These are phyloP conservation scores for Lachancea meyersii DNA, from an alignment of 805 yeast species.

Conservation along the genomic window DNA sequence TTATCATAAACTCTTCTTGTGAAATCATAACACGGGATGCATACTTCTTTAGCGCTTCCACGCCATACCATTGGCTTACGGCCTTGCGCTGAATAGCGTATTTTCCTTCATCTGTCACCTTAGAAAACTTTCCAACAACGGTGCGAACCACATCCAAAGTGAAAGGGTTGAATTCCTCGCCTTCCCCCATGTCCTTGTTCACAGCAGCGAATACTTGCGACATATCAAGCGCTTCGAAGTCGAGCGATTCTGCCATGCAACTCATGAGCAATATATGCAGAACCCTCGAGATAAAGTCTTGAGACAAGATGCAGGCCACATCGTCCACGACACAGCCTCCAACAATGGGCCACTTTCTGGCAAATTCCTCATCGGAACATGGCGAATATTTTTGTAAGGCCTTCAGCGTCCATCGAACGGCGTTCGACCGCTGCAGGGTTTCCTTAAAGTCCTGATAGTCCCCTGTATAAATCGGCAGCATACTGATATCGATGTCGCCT, in stretches of 20 bases:
- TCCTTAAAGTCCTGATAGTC: conserved; percentile 10
- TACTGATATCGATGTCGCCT: conserved; percentile 31
- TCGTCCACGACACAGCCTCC: conserved; percentile 55
- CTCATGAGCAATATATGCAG: conserved; percentile 36
- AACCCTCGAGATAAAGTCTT: conserved; percentile 31
- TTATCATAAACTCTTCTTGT: conserved; percentile 51
- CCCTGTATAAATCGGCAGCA: conserved; percentile 37
- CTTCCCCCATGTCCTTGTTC: conserved; percentile 28
- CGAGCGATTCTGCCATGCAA: conserved; percentile 33
- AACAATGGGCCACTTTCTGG: conserved; percentile 41
- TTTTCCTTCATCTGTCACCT: conserved; percentile 16
- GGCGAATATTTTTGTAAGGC: conserved; percentile 36
- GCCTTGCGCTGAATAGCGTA: conserved; percentile 38
- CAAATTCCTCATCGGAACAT: conserved; percentile 51
- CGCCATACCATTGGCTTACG: conserved; percentile 61
- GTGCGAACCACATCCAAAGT: conserved; percentile 43
- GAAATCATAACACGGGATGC: conserved; percentile 30
- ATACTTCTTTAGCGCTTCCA: conserved; percentile 40
- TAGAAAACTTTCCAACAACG: conserved; percentile 43
- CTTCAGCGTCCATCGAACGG: conserved; percentile 34
- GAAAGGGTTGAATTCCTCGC: conserved; percentile 29
- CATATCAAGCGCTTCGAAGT: conserved; percentile 26
- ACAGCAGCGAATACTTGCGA: conserved; percentile 29
- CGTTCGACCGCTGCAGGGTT: conserved; percentile 13
- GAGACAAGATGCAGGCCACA: conserved; percentile 34